Percentiles rank a stretch among this genome's conserved stretches.
These are phyloP conservation scores for Xylariaceae sp. DNA, from an alignment of 2,329 filamentous ascomycete genomes.

Conservation along the genomic window DNA sequence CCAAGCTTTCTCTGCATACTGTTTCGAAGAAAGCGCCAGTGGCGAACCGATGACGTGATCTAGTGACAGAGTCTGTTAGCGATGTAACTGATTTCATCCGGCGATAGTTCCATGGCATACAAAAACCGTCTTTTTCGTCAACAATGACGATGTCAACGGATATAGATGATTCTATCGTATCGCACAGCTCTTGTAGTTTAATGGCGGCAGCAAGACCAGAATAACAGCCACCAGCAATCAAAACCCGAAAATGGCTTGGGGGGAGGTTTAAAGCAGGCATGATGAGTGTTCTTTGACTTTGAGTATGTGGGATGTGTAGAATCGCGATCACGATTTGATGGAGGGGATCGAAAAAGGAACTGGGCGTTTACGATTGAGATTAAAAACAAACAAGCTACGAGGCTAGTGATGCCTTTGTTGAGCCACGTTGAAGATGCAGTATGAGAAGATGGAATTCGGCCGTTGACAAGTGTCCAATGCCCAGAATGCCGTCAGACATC, in stretches of 20 bases:
- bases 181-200: constrained; percentile 63
- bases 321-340: constrained; percentile 5
- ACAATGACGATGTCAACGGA: constrained; percentile 68
- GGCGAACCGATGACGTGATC: constrained; percentile 75
- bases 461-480: no score
- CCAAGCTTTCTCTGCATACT: constrained; percentile 67
- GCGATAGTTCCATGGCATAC: constrained; percentile 42
- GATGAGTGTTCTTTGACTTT: constrained; percentile 5
- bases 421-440: neutral
- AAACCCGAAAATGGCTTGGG: constrained; percentile 46
- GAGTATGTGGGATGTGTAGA: no score
- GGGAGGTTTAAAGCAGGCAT: constrained; percentile 10
- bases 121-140: constrained; percentile 80
- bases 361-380: neutral
- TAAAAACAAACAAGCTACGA: neutral
- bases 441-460: no score
- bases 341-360: neutral
- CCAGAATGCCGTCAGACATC: neutral
- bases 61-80: constrained; percentile 30
- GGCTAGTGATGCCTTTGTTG: neutral
- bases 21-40: constrained; percentile 61
- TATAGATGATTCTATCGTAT: constrained; percentile 46
- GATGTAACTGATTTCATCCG: neutral
- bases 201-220: constrained; percentile 64
- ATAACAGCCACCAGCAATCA: constrained; percentile 70